These are phyloP conservation scores for Diaporthe capsici DNA, from an alignment of 2,329 filamentous ascomycete species.

Conservation along the genomic window DNA sequence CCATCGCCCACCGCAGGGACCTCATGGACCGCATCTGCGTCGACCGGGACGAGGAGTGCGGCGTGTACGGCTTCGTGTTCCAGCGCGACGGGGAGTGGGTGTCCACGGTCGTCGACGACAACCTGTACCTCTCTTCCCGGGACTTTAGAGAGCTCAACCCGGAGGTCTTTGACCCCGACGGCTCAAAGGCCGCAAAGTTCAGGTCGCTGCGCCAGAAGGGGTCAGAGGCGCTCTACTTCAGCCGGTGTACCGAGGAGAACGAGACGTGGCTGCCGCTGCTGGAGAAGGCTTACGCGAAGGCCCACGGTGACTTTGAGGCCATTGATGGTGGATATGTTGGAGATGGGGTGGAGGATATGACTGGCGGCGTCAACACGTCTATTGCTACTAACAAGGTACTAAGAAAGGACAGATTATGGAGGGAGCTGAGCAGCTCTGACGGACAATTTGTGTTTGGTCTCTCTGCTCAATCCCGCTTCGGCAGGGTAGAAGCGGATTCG, in stretches of 20 bases:
- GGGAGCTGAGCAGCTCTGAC: constrained; percentile 75
- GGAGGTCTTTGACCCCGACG: constrained; percentile 46
- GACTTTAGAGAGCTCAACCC: constrained; percentile 61
- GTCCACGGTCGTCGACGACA: constrained; percentile 80
- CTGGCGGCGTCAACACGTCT: constrained; percentile 70
- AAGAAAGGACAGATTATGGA: constrained; percentile 79
- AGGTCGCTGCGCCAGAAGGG: constrained; percentile 76
- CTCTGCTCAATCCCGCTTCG: constrained; percentile 47
- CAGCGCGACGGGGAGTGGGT: constrained; percentile 80
- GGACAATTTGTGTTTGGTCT: constrained; percentile 75
- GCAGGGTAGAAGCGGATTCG: constrained; percentile 51
- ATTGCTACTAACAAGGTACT: constrained; percentile 70
- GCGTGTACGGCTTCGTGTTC: constrained; percentile 82
- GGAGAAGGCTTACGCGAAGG: constrained; percentile 63
- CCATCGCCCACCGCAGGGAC: constrained; percentile 75
- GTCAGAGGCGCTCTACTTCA: constrained; percentile 78
- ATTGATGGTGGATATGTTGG: constrained; percentile 77
- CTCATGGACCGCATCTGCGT: constrained; percentile 78
- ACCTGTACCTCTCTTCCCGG: constrained; percentile 72
- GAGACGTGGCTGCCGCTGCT: constrained; percentile 80
- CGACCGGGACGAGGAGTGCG: constrained; percentile 74
- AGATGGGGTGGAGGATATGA: constrained; percentile 63
- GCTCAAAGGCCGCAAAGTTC: constrained; percentile 72
- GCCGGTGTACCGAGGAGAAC: constrained; percentile 76
- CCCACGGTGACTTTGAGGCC: constrained; percentile 78